Evolutionary conservation across 345 rosid species (phyloP).

Genomic region (Carallia pectinifolia): DNA sequence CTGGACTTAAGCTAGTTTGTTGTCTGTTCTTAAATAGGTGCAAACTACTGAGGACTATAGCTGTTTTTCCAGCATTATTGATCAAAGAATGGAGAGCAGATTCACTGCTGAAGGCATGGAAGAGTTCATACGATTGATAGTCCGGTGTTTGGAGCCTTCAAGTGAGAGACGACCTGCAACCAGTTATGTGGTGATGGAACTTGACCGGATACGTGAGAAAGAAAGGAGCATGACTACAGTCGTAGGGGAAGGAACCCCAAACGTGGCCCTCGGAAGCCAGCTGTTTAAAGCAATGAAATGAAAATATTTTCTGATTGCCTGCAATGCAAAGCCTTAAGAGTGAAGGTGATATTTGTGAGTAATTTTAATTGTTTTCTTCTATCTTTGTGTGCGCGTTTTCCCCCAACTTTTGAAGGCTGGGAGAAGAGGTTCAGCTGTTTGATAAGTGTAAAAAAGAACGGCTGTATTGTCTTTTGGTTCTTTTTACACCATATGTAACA

Average conservation of each 20-base stretch:
- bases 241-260: conserved; percentile 83
- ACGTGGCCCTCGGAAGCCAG: conserved; percentile 86
- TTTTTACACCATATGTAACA: conserved; percentile 35
- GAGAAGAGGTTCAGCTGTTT: conserved; percentile 63
- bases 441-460: conserved; percentile 71
- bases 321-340: conserved; percentile 11
- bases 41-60: conserved; percentile 52
- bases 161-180: conserved; percentile 80
- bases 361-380: conserved; percentile 14
- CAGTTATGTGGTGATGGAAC: conserved; percentile 70
- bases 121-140: conserved; percentile 53
- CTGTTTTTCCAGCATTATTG: conserved; percentile 49
- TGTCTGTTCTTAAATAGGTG: conserved; percentile 40
- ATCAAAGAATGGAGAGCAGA: conserved; percentile 59
- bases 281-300: conserved; percentile 56
- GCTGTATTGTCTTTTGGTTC: conserved; percentile 41
- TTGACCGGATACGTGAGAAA: conserved; percentile 69
- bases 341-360: conserved; percentile 36
- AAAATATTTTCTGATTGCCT: conserved; percentile 18
- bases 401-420: conserved; percentile 7
- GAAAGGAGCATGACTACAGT: conserved; percentile 79
- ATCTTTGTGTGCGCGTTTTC: conserved; percentile 9
- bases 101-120: conserved; percentile 89
- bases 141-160: conserved; percentile 58
- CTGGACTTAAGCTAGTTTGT: background rate